A percentile compares a stretch with the other conserved stretches of the same genome.
Evolutionary conservation across 495 filamentous ascomycete genomes (phyloP).

Genomic region (Sphaerosporella brunnea): DNA sequence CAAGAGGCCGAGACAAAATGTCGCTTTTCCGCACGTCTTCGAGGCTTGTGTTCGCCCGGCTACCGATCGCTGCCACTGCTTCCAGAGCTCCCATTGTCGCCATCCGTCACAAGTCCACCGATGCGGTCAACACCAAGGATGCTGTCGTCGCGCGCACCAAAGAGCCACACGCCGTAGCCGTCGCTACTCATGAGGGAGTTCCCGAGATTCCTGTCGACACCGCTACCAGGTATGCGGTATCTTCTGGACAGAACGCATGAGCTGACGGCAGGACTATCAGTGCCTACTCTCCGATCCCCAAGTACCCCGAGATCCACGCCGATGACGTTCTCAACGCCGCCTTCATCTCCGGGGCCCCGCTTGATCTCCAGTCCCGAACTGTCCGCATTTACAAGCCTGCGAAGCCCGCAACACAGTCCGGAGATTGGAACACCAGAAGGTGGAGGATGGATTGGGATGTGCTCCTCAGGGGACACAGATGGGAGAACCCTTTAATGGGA

Average conservation of each 20-base stretch:
- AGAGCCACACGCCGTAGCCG: conserved; percentile 10
- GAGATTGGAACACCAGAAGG: conserved; percentile 57
- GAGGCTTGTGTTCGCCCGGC: conserved; percentile 10
- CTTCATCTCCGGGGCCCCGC: conserved; percentile 77
- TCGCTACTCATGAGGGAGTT: conserved; percentile 29
- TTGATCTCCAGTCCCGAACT: conserved; percentile 80
- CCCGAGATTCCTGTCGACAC: conserved; percentile 45
- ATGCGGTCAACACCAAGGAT: neutral
- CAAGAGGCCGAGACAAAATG: too few relatives aligned
- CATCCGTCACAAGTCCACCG: conserved; percentile 9
- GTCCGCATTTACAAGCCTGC: conserved; percentile 81
- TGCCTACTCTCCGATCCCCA: conserved; percentile 75
- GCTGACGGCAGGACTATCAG: too few relatives aligned
- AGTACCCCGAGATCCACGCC: conserved; percentile 50
- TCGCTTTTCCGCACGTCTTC: conserved; percentile 7
- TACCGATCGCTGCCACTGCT: neutral
- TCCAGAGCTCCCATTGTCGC: conserved; percentile 1
- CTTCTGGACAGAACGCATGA: too few relatives aligned
- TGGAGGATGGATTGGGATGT: conserved; percentile 99
- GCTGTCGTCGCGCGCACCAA: conserved; percentile 2
- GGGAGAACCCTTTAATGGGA: conserved; percentile 96
- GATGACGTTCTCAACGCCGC: conserved; percentile 56
- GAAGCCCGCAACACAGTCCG: conserved; percentile 89
- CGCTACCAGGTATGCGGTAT: conserved; percentile 75
- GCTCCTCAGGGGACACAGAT: conserved; percentile 50